phyloP scores from a whole-genome alignment of 2,329 filamentous ascomycete genomes.

The Fusarium solani-melongenae region DNA sequence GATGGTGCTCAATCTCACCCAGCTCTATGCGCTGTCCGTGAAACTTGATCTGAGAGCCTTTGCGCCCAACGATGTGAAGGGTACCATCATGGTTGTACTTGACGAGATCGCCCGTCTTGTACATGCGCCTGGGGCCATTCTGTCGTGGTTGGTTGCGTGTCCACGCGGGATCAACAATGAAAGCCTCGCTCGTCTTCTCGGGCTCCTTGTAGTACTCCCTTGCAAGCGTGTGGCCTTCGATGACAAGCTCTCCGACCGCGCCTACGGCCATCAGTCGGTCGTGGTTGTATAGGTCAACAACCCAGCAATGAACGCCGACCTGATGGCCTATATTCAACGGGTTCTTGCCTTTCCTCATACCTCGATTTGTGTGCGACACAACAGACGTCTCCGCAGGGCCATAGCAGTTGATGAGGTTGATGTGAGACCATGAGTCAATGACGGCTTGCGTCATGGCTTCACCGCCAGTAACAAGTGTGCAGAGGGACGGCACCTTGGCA shows the following conservation, averaged over 20 bases:
- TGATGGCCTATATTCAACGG: constrained; percentile 35
- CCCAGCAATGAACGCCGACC: constrained; percentile 38
- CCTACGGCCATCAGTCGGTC: constrained; percentile 46
- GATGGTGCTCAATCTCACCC: constrained; percentile 46
- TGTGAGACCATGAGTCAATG: constrained; percentile 36
- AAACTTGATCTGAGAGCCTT: constrained; percentile 48
- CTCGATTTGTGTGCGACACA: constrained; percentile 28
- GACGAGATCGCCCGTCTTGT: constrained; percentile 40
- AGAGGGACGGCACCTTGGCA: constrained; percentile 25
- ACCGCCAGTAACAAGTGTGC: constrained; percentile 38
- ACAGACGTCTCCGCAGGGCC: constrained; percentile 36
- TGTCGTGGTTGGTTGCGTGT: neutral
- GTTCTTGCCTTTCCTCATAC: constrained; percentile 28
- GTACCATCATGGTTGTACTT: constrained; percentile 43
- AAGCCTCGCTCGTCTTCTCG: constrained; percentile 46
- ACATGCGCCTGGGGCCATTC: constrained; percentile 4
- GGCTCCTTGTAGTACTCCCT: constrained; percentile 60
- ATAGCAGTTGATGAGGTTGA: constrained; percentile 35
- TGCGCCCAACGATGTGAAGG: constrained; percentile 40
- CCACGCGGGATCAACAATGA: constrained; percentile 39
- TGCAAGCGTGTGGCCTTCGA: constrained; percentile 55
- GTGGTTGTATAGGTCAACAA: constrained; percentile 42
- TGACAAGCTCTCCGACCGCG: constrained; percentile 48
- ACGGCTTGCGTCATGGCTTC: constrained; percentile 39
- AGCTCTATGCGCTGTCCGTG: constrained; percentile 49